Base-by-base conservation (phyloP, 805 yeast species). In the Monosporozyma solicola region DNA sequence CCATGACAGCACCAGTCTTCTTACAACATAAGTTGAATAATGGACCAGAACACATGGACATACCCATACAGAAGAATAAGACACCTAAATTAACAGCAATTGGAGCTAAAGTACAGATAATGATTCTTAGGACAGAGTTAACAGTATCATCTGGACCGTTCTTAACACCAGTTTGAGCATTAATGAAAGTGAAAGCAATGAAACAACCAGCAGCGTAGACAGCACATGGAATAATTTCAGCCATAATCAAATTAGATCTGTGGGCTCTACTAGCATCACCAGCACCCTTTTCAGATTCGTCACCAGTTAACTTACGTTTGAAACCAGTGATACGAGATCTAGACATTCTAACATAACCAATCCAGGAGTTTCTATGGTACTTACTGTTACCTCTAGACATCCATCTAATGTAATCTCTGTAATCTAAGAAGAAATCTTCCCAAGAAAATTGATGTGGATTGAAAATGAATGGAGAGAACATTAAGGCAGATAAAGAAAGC, bases 1-100 rank as follows among this genome's bases (percentile, higher is more conserved):
- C 99, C 75, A 74, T 83, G 43, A 89, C 95, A 10, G 97, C 85
- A 74, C 96, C 96, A 50, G 97, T 91, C 78, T 87, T 85, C 82
- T 91, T 91, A 77, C 98, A 92, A 74, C 99, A 92, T 74, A 91
- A 72, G 54, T 94, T 94, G 59, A 92, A 81, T 67, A 92, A 63
- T 62, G 99, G 99, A 70, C 99, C 99, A 31, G 96, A 88, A 79
- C 97, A 94, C 75, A 99, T 94, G 15, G 97, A 87, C 72, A 91
- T 68, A 62, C 82, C 89, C 62, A 87, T 77, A 72, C 92, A 80
- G 59, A 86, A 78, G 64, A 79, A 80, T 60, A 91, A 74, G 35
- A 83, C 85, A 78, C 96, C 99, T 71, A 89, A 80, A 70, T 94
- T 85, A 70, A 92, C 80, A 33, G 75, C 96, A 69, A 94, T 85